These are phyloP conservation scores for Veloboletus limbatus DNA, from an alignment of 1,284 basidiomycete species.

Conservation along the genomic window DNA sequence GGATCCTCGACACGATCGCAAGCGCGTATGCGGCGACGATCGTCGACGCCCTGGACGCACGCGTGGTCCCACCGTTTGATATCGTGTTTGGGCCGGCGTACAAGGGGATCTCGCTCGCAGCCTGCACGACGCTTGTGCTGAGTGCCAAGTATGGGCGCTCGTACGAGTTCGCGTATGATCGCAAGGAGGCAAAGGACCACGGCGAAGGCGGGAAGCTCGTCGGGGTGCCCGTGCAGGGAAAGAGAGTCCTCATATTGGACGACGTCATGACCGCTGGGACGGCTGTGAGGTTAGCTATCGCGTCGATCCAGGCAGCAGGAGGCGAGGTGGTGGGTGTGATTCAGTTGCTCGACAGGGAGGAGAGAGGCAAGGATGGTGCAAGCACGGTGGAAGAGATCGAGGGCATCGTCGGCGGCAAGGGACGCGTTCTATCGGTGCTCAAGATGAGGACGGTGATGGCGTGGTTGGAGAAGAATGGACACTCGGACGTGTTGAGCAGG, in stretches of 20 bases:
- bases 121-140: slow-evolving; percentile 81
- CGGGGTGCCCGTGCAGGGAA: slow-evolving; percentile 78
- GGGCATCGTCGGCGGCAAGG: slow-evolving; percentile 60
- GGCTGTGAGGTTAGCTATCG: slow-evolving; percentile 82
- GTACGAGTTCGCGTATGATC: slow-evolving; percentile 87
- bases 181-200: slow-evolving; percentile 95
- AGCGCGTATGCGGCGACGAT: slow-evolving; percentile 90
- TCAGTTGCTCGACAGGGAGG: slow-evolving; percentile 88
- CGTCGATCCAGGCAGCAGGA: slow-evolving; percentile 63
- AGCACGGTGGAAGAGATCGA: slow-evolving; percentile 89
- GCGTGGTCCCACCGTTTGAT: slow-evolving; percentile 70
- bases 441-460: slow-evolving; percentile 84
- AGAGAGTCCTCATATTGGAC: slow-evolving; percentile 86
- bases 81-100: slow-evolving; percentile 97
- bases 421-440: slow-evolving; percentile 73
- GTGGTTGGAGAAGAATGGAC: slow-evolving; percentile 74
- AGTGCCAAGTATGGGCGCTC: slow-evolving; percentile 62
- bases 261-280: slow-evolving; percentile 97
- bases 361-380: slow-evolving; percentile 68
- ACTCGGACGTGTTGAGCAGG: slow-evolving; percentile 60
- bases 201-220: slow-evolving; percentile 96
- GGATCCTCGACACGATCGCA: slow-evolving; percentile 77
- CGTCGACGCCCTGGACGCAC: slow-evolving; percentile 40
- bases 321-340: slow-evolving; percentile 90
- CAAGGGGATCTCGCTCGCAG: slow-evolving; percentile 95